Base-by-base conservation (phyloP, 2,329 filamentous ascomycete genomes). In the Orbilia oligospora region DNA sequence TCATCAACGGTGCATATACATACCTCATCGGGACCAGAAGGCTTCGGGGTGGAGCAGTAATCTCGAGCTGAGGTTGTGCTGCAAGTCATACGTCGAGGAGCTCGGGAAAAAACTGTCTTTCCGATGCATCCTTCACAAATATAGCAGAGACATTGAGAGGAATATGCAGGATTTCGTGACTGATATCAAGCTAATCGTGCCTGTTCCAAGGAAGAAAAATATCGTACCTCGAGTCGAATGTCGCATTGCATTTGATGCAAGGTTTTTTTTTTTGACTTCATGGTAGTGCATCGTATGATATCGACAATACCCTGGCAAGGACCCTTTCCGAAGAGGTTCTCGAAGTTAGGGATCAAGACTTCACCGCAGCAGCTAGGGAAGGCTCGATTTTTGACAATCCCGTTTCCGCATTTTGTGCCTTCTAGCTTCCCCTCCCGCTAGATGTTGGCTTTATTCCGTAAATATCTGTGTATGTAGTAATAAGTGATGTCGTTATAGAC, bases 251-350 rank as follows among this genome's bases (percentile, higher is more conserved):
- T 61, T n/a, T 61, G 18, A 27, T 73, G 70, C 69, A 48, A 24
- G 30, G 44, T n/a, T 44, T 46, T 58, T 53, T 33, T 66, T 51
- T 51, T 16, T 22, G 38, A 22, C 53, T 66, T 65, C 41, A n/a
- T 46, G 27, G n/a, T 36, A 30, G 6, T 30, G 27, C 6, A 58
- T 73, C 70, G 70, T 67, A 67, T 73, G 70, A 66, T 73, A 73
- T 66, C 33, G 63, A 67, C 51, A 61, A 63, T 66, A 67, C 70
- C 63, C 41, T 44, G 27, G 69, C 46, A 8, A 49, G 61, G 70
- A 53, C 70, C 70, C 61, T 67, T 73, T 30, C 56, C 56, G 56
- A 44, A 41, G 18, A 16, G 56, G 44, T 58, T 61, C 56, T 61
- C 14, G 36, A 61, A 61, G 16, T 36, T 61, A 27, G 56, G 33